These are phyloP conservation scores for Helicostylum pulchrum DNA, from an alignment of 192 early-diverging fungal species.

Conservation along the genomic window DNA sequence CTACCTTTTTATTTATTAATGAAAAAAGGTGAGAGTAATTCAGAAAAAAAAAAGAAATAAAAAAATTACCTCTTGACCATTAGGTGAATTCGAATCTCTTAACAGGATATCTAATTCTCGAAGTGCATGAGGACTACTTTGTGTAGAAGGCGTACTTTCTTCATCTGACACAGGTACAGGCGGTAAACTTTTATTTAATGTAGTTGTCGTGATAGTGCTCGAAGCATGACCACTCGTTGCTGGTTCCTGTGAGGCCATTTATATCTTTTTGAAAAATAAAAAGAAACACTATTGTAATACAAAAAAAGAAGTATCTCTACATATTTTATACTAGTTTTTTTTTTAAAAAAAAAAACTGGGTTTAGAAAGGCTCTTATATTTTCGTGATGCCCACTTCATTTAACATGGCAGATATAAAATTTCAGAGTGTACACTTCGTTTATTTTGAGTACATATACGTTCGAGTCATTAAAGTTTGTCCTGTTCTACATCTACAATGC, in stretches of 20 bases:
- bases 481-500: too few species aligned
- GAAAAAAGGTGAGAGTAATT: background rate
- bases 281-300: too few species aligned
- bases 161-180: conserved; percentile 8
- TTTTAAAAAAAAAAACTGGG: background rate
- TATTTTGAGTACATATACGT: too few species aligned
- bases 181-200: conserved; percentile 1
- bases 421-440: too few species aligned
- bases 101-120: conserved; percentile 4
- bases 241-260: too few species aligned
- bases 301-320: too few species aligned
- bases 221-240: too few species aligned
- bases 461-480: too few species aligned
- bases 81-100: conserved; percentile 3
- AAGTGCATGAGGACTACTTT: conserved; percentile 6
- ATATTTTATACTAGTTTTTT: too few species aligned
- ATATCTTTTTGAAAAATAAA: too few species aligned
- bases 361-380: background rate
- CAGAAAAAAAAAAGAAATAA: background rate
- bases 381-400: too few species aligned
- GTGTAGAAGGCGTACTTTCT: background rate
- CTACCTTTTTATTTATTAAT: background rate
- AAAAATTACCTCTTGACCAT: background rate
- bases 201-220: too few species aligned
- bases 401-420: background rate